Percentiles rank a stretch among this genome's conserved stretches.
These are phyloP conservation scores for Capsicum rhomboideum DNA, from an alignment of 257 asterid genomes.

Conservation along the genomic window DNA sequence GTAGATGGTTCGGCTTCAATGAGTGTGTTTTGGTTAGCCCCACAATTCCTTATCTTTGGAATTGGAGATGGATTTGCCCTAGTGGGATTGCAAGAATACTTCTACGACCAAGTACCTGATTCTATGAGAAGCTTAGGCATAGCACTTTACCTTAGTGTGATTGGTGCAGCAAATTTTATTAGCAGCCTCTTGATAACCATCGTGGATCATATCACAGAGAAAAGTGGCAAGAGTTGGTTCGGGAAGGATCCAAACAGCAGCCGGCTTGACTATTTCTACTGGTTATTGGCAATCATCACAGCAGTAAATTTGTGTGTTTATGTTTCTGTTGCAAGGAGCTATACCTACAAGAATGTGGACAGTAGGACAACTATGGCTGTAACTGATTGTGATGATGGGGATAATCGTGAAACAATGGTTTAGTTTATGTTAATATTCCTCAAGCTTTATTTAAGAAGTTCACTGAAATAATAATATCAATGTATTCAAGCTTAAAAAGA, in stretches of 20 bases:
- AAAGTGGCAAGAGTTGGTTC: conserved; percentile 49
- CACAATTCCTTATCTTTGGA: conserved; percentile 68
- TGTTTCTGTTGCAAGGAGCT: conserved; percentile 39
- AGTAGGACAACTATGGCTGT: conserved; percentile 33
- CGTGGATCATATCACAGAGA: conserved; percentile 48
- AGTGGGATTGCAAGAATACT: conserved; percentile 82
- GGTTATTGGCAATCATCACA: conserved; percentile 43
- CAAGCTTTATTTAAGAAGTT: neutral
- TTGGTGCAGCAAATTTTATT: conserved; percentile 61
- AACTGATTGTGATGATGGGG: conserved; percentile 34
- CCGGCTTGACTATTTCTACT: conserved; percentile 27
- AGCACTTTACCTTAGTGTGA: conserved; percentile 64
- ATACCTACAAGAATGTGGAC: conserved; percentile 61
- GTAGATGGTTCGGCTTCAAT: conserved; percentile 30
- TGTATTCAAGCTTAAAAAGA: neutral
- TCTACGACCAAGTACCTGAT: conserved; percentile 84
- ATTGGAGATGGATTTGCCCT: conserved; percentile 63
- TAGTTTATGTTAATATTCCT: neutral
- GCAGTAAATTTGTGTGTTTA: conserved; percentile 35
- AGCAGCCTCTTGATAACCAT: conserved; percentile 56
- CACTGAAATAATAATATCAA: neutral
- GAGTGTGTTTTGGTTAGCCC: conserved; percentile 92
- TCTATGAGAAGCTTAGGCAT: conserved; percentile 82
- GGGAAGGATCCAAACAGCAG: conserved; percentile 30
- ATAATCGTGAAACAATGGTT: conserved; percentile 14